Percentiles rank a stretch among this genome's conserved stretches.
These are phyloP conservation scores for Barnettozyma vustinii DNA, from an alignment of 805 yeast species.

Conservation along the genomic window DNA sequence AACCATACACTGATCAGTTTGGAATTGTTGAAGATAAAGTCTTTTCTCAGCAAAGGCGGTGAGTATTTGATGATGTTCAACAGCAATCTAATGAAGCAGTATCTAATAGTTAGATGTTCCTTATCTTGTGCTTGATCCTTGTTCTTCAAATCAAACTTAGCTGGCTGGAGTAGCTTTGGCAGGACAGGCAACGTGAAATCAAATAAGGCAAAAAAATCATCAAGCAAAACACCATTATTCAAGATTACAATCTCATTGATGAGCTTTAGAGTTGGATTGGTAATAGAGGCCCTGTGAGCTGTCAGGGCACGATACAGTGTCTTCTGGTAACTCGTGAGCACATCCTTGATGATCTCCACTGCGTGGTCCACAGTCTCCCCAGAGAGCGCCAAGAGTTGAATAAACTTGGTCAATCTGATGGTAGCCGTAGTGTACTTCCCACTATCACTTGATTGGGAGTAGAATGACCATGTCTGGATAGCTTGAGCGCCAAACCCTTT, in stretches of 20 bases:
- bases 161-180: conserved; percentile 55
- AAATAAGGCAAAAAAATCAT: conserved; percentile 56
- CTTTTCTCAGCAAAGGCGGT: conserved; percentile 55
- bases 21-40: conserved; percentile 48
- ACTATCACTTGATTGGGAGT: conserved; percentile 46
- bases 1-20: conserved; percentile 64
- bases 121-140: conserved; percentile 29
- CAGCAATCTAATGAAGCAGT: conserved; percentile 58
- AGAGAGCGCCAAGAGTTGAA: conserved; percentile 19
- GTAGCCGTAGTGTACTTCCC: conserved; percentile 42
- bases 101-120: conserved; percentile 45
- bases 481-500: conserved; percentile 32
- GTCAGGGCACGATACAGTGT: conserved; percentile 64
- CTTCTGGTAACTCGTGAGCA: conserved; percentile 53
- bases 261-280: conserved; percentile 58
- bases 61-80: conserved; percentile 43
- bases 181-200: conserved; percentile 61
- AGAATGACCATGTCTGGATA: conserved; percentile 43
- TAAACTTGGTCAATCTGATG: conserved; percentile 33
- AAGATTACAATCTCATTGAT: conserved; percentile 47
- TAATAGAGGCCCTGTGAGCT: conserved; percentile 47
- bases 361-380: conserved; percentile 24
- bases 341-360: conserved; percentile 40
- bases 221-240: conserved; percentile 44
- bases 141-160: conserved; percentile 39